Conservation (phyloP, 2,329 filamentous ascomycete species). For the Orbilia javanica region DNA sequence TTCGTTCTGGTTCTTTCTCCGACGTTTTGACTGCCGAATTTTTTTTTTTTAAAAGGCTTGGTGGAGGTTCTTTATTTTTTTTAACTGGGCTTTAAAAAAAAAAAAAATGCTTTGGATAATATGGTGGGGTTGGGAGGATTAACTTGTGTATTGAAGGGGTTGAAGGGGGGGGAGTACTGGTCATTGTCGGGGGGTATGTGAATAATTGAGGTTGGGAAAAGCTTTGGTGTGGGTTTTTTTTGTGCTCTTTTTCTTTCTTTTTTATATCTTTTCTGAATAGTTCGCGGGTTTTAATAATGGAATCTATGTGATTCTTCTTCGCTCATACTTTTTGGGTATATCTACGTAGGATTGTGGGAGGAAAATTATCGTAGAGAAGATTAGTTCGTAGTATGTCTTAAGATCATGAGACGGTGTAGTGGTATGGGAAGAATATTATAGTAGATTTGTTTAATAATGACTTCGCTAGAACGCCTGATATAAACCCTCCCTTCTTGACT, state of each 20-base stretch:
- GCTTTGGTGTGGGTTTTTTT: neutral
- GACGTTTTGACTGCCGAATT: neutral
- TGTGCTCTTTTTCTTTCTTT: constrained; percentile 20
- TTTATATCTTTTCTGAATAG: neutral
- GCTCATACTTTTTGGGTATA: neutral
- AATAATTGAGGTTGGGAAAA: neutral
- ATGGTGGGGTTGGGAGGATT: neutral
- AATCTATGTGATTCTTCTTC: constrained; percentile 24
- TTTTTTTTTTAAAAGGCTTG: neutral
- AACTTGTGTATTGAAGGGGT: neutral
- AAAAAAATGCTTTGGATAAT: neutral
- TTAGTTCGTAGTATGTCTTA: neutral
- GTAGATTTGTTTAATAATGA: neutral
- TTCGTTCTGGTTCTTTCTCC: too few species aligned
- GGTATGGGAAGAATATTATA: neutral
- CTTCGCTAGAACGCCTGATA: constrained; percentile 17
- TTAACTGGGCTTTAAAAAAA: neutral
- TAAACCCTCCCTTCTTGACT: neutral
- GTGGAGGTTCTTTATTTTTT: neutral
- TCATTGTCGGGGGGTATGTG: neutral
- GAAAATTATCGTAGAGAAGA: neutral
- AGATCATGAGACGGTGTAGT: neutral
- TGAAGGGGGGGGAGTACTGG: neutral
- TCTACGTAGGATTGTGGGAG: neutral
- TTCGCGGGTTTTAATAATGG: constrained; percentile 41